Percentiles rank a stretch among this genome's conserved stretches.
These are phyloP conservation scores for Xylaria sp. DNA, from an alignment of 2,329 filamentous ascomycete species.

Conservation along the genomic window DNA sequence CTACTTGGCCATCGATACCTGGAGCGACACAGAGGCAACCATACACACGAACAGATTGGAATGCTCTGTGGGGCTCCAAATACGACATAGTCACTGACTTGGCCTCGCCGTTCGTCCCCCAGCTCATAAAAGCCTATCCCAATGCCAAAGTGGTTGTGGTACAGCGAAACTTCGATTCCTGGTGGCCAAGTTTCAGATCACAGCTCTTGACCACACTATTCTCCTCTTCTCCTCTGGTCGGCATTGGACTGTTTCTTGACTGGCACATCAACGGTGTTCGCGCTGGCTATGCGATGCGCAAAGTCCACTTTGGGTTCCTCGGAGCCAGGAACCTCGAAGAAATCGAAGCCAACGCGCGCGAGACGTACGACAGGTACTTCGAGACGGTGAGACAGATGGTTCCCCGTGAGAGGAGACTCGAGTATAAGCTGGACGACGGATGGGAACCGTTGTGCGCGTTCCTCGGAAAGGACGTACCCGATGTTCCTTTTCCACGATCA, in stretches of 20 bases:
- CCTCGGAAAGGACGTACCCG: conserved; percentile 28
- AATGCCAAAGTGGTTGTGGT: conserved; percentile 42
- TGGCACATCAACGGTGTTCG: conserved; percentile 30
- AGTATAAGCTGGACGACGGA: conserved; percentile 29
- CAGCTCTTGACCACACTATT: conserved; percentile 26
- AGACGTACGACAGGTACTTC: conserved; percentile 28
- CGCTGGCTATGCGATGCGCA: conserved; percentile 27
- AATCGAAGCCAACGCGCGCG: conserved; percentile 20
- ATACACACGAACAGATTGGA: conserved; percentile 26
- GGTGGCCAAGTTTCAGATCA: conserved; percentile 40
- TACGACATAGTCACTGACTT: conserved; percentile 32
- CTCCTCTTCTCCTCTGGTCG: conserved; percentile 3
- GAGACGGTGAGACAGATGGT: conserved; percentile 24
- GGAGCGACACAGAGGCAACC: conserved; percentile 12
- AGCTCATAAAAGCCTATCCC: conserved; percentile 39
- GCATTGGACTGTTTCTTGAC: conserved; percentile 17
- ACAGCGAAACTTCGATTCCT: conserved; percentile 40
- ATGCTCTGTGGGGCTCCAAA: conserved; percentile 25
- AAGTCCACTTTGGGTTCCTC: conserved; percentile 34
- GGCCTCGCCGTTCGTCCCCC: conserved; percentile 26
- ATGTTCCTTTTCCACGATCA: conserved; percentile 24
- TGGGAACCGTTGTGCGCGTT: conserved; percentile 35
- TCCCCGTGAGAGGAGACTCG: conserved; percentile 28
- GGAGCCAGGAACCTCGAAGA: conserved; percentile 14
- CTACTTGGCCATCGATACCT: conserved; percentile 29